phyloP scores from a whole-genome alignment of 768 basidiomycete genomes.

The Mycena leptocephala region DNA sequence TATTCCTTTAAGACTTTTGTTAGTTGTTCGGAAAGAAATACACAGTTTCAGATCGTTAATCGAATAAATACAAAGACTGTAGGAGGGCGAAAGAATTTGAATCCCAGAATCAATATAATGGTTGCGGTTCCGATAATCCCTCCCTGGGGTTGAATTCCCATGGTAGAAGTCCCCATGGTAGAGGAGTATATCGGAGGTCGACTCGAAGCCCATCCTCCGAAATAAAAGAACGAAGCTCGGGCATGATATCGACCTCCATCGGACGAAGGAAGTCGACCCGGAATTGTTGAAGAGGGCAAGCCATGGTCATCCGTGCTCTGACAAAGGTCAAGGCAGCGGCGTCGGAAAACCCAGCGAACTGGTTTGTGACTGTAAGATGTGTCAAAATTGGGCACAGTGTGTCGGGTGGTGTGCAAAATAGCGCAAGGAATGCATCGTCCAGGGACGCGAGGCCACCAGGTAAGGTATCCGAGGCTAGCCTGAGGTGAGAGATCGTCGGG shows the following conservation, averaged over 20 bases:
- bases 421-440: neutral
- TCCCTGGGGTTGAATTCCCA: neutral
- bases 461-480: neutral
- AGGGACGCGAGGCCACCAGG: neutral
- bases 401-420: neutral
- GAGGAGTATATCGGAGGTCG: neutral
- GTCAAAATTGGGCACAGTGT: neutral
- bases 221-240: constrained; percentile 1
- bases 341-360: neutral
- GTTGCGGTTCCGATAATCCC: neutral
- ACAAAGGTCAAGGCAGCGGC: neutral
- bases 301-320: neutral
- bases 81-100: no score
- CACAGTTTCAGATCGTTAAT: no score
- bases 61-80: no score
- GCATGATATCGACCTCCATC: constrained; percentile 12
- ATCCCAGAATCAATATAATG: no score
- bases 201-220: neutral
- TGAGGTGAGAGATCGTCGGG: neutral
- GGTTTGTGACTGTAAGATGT: neutral
- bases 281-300: neutral
- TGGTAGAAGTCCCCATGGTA: no score
- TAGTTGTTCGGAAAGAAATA: no score
- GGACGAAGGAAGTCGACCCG: neutral
- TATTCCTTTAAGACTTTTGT: no score